Evolutionary conservation across 208 protist genomes (phyloP).

Genomic region (Leishmania tropica): DNA sequence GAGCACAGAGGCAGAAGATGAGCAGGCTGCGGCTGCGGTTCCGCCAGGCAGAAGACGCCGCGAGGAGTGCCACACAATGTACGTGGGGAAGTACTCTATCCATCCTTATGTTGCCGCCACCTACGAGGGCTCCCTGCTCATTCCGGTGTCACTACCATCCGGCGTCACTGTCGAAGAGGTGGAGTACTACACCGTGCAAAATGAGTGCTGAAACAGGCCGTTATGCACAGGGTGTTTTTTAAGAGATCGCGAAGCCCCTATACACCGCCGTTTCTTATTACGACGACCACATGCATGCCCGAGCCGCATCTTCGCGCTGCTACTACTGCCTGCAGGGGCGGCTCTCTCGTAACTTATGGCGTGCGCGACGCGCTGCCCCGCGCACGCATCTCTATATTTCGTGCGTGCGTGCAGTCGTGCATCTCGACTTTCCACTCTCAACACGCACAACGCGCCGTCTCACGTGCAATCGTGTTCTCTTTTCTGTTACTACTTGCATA

Average conservation of each 20-base stretch:
- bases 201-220: constrained; percentile 12
- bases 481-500: not conserved
- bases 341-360: not conserved
- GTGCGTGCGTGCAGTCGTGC: not conserved
- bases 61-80: constrained; percentile 19
- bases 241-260: not conserved
- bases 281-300: not conserved
- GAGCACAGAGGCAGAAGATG: not conserved
- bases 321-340: not conserved
- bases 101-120: constrained; percentile 10
- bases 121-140: constrained; percentile 18
- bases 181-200: constrained; percentile 13
- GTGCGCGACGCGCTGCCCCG: not conserved
- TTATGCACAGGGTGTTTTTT: too few species aligned
- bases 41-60: not conserved
- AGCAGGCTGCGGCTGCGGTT: not conserved
- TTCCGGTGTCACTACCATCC: constrained; percentile 19
- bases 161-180: constrained; percentile 13
- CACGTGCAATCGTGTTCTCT: not conserved
- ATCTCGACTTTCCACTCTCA: not conserved
- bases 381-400: not conserved
- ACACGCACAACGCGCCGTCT: not conserved
- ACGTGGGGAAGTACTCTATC: constrained; percentile 41
- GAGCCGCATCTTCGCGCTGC: not conserved
- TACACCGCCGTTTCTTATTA: too few species aligned